phyloP scores from a whole-genome alignment of 1,284 basidiomycete species.

The Ustilago hordei region DNA sequence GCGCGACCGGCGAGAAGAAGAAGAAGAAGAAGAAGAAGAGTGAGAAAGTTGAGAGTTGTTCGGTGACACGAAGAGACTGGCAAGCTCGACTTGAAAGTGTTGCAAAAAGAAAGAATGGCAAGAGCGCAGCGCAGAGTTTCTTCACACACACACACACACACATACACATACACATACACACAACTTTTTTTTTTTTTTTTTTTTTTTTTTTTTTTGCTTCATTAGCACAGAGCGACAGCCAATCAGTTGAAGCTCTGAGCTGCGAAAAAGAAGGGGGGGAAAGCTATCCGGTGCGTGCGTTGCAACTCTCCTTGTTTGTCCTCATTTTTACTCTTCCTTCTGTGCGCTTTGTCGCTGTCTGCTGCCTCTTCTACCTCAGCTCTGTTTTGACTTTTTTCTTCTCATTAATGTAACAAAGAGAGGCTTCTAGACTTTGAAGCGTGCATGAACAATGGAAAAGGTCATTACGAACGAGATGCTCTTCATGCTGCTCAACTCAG shows the following conservation, averaged over 20 bases:
- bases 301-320: background rate
- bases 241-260: slow-evolving; percentile 11
- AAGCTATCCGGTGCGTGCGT: background rate
- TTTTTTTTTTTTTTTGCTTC: background rate
- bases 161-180: too few relatives aligned
- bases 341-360: background rate
- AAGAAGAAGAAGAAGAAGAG: slow-evolving; percentile 3
- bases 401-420: background rate
- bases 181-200: too few relatives aligned
- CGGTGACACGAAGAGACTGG: slow-evolving; percentile 4
- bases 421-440: background rate
- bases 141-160: background rate
- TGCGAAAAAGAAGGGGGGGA: background rate
- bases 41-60: background rate
- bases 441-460: background rate
- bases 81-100: background rate
- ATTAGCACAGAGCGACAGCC: background rate
- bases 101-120: slow-evolving; percentile 21
- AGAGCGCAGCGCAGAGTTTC: slow-evolving; percentile 19
- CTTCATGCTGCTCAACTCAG: too few relatives aligned
- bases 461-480: too few relatives aligned
- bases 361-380: background rate
- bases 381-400: background rate
- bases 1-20: slow-evolving; percentile 9
- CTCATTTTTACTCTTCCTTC: background rate